Evolutionary conservation across 164 flowering plant genomes (phyloP), one percentile per base, ranked within the genome.

Genomic region (Brasenia schreberi): DNA sequence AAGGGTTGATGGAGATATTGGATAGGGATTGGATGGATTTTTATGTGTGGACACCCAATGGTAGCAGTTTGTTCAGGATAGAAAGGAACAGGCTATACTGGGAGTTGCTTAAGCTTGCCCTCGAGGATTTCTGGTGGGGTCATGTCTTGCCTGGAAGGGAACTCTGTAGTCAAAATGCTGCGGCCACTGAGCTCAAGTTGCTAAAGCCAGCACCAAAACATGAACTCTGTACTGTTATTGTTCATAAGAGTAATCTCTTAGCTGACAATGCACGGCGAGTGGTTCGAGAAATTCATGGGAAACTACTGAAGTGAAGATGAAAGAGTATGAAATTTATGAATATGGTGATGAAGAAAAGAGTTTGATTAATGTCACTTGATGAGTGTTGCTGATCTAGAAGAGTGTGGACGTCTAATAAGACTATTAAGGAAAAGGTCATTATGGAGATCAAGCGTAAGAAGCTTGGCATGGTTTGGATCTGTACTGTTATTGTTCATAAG

Each of bases 71-170:
- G 53, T 83, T 88, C 67, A 77, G 85, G 67, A 12, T 88, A 18
- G 16, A 77, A 19, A 73, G 89, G n/a, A 78, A 86, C 69, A 18
- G 7, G 18, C 74, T 77, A 7, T 86, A 86, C 39, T 88, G 88
- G 89, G 75, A 79, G 27, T 49, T 67, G 23, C 5, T 88, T 66
- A 75, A 77, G 70, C 49, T 68, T 10, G 89, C 83, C 5, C 71
- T 86, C 33, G 74, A 81, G 56, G 95, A 86, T 67, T 88, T 86
- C 64, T 88, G 91, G 95, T 85, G 81, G 84, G 75, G 81, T 12
- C 82, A 88, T 80, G 89, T 88, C 7, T 77, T 72, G 58, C 94
- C 91, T 4, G 87, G 84, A 19, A 83, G 62, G 73, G 87, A 83
- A 66, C 33, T 81, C 10, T 79, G 70, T 49, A 63, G 61, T 33